These are phyloP conservation scores for Knufia fluminis DNA, from an alignment of 2,329 filamentous ascomycete genomes.

Conservation along the genomic window DNA sequence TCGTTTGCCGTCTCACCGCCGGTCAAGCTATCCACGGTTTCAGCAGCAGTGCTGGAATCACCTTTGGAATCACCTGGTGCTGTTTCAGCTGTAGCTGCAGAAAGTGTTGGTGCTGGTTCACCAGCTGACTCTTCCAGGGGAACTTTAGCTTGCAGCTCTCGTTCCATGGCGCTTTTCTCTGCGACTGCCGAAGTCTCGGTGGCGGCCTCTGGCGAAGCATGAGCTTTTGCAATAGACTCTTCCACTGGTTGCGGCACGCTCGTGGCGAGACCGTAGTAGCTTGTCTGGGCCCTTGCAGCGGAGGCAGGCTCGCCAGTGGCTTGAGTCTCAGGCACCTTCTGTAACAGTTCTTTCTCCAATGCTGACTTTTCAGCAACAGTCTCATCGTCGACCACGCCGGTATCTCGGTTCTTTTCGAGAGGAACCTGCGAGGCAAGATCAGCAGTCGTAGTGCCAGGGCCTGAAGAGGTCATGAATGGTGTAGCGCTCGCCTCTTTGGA, in stretches of 20 bases:
- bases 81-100: conserved; percentile 30
- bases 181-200: conserved; percentile 58
- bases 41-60: background rate
- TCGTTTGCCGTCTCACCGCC: background rate
- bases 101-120: conserved; percentile 33
- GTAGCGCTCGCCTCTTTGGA: conserved; percentile 44
- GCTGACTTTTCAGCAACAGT: conserved; percentile 67
- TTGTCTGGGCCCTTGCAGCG: conserved; percentile 29
- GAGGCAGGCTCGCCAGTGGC: conserved; percentile 30
- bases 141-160: conserved; percentile 55
- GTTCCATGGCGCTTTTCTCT: conserved; percentile 67
- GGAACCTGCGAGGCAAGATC: conserved; percentile 34
- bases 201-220: conserved; percentile 60
- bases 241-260: conserved; percentile 38
- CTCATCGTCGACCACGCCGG: conserved; percentile 28
- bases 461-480: conserved; percentile 35
- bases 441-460: conserved; percentile 48
- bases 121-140: conserved; percentile 29
- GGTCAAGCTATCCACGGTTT: conserved; percentile 1
- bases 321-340: conserved; percentile 33
- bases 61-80: conserved; percentile 25
- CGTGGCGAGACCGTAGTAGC: conserved; percentile 29
- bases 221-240: conserved; percentile 41
- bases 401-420: conserved; percentile 24
- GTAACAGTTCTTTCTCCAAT: conserved; percentile 64